A percentile compares a stretch with the other conserved stretches of the same genome.
Conservation (phyloP, 768 basidiomycete genomes). For the Suillus lakei region DNA sequence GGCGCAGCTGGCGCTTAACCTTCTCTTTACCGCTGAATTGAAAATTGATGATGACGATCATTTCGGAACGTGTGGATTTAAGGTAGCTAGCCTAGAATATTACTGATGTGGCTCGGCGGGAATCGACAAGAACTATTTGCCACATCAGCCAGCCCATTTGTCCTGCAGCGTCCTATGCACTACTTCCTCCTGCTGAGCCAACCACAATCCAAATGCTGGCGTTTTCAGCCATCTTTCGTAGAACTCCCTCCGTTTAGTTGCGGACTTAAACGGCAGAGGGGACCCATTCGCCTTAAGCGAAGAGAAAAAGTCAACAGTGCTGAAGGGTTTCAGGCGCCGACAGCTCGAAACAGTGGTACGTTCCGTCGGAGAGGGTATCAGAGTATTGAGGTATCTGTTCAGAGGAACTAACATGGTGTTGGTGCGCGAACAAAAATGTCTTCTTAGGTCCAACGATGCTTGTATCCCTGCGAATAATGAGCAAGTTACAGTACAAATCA, state of each 20-base stretch:
- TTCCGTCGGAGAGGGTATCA: constrained; percentile 75
- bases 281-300: constrained; percentile 74
- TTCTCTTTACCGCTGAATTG: constrained; percentile 2
- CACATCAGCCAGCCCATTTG: constrained; percentile 11
- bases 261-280: constrained; percentile 75
- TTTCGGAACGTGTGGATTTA: not conserved
- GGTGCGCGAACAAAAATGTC: constrained; percentile 86
- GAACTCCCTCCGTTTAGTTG: constrained; percentile 68
- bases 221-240: constrained; percentile 79
- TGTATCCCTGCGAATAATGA: constrained; percentile 50
- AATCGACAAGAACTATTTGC: not conserved
- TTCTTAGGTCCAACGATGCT: constrained; percentile 68
- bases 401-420: constrained; percentile 87
- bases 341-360: constrained; percentile 30
- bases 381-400: constrained; percentile 87
- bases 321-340: constrained; percentile 72
- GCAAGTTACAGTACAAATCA: constrained; percentile 4
- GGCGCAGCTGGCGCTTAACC: constrained; percentile 20
- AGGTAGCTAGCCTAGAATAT: not conserved
- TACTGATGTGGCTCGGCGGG: not conserved
- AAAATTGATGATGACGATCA: constrained; percentile 4
- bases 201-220: constrained; percentile 80
- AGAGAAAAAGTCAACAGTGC: constrained; percentile 65
- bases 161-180: constrained; percentile 58
- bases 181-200: constrained; percentile 75